Evolutionary conservation across 164 flowering plant species (phyloP), one percentile per base, ranked within the genome.

Genomic region (Umbilicus rupestris): DNA sequence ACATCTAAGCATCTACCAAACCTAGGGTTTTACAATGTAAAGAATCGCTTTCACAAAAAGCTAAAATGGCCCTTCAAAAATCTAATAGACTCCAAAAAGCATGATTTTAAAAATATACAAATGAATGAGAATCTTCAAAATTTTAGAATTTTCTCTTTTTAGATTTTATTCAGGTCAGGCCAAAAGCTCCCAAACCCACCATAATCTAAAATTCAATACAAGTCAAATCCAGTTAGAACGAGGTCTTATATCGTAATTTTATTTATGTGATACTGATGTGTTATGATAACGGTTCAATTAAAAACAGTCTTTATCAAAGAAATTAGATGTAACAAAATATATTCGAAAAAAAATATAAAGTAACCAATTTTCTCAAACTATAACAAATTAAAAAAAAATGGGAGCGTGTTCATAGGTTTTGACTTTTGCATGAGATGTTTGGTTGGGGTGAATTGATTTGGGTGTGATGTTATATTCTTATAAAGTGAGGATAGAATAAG

Each of bases 401-500:
- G 44, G 16, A 14, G 10, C 44, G 0, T 41, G 44, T 41, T 35
- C 7, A 5, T 3, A 35, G 6, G 37, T 5, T 50, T n/a, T 6
- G 22, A 50, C 8, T 50, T 50, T 50, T 7, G 28, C 14, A 8
- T 50, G 57, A 19, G 7, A 20, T 19, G 22, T 26, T n/a, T 22
- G 10, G 28, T 49, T 20, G 26, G 20, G n/a, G 17, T 15, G 49
- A 11, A 24, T 24, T 52, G 30, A 24, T 52, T 2, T 0, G 26
- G 49, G n/a, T 45, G 5, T 20, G 26, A 7, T 49, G 55, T n/a
- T 16, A n/a, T 10, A 49, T 52, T 52, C 29, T 28, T 55, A 33
- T 55, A 55, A 55, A 28, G 60, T 55, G 33, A 28, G 33, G 60
- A 55, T 55, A 28, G 29, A 55, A 12, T 28, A 55, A 55, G 60